A percentile compares a stretch with the other conserved stretches of the same genome.
These are phyloP conservation scores for Eucalyptus decipiens DNA, from an alignment of 345 rosid species.

Conservation along the genomic window DNA sequence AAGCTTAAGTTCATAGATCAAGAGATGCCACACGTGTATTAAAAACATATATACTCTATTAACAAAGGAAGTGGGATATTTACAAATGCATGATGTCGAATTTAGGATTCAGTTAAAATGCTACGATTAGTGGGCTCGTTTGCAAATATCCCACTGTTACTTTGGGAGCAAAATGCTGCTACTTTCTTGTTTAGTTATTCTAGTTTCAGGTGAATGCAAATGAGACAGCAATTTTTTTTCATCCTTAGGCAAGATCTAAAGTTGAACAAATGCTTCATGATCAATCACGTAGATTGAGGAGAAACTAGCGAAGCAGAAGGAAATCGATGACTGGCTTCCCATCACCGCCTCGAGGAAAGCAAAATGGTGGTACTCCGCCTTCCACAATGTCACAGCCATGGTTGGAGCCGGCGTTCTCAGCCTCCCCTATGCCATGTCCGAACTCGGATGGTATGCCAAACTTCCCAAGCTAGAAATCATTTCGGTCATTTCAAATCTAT, in stretches of 20 bases:
- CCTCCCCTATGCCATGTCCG: slow-evolving; percentile 69
- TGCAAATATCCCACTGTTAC: not conserved
- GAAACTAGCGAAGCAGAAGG: slow-evolving; percentile 28
- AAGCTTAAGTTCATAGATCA: not conserved
- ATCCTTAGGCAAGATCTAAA: not conserved
- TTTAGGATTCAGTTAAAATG: not conserved
- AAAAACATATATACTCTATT: not conserved
- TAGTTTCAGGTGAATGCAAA: not conserved
- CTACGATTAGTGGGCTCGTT: not conserved
- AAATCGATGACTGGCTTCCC: slow-evolving; percentile 58
- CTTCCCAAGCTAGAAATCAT: too few species aligned
- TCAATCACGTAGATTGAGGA: slow-evolving; percentile 2
- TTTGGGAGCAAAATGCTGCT: not conserved
- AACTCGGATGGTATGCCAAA: slow-evolving; percentile 50
- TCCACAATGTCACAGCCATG: slow-evolving; percentile 85
- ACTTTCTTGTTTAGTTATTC: not conserved
- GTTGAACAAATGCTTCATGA: not conserved
- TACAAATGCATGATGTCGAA: not conserved
- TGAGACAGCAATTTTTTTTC: not conserved
- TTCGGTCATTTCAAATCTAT: not conserved
- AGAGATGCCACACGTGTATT: not conserved
- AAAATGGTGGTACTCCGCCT: slow-evolving; percentile 77
- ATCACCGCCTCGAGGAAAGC: slow-evolving; percentile 65
- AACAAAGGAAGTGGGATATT: not conserved
- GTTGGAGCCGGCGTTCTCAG: slow-evolving; percentile 79